These are phyloP conservation scores for Saitozyma podzolica DNA, from an alignment of 768 basidiomycete genomes.

Conservation along the genomic window DNA sequence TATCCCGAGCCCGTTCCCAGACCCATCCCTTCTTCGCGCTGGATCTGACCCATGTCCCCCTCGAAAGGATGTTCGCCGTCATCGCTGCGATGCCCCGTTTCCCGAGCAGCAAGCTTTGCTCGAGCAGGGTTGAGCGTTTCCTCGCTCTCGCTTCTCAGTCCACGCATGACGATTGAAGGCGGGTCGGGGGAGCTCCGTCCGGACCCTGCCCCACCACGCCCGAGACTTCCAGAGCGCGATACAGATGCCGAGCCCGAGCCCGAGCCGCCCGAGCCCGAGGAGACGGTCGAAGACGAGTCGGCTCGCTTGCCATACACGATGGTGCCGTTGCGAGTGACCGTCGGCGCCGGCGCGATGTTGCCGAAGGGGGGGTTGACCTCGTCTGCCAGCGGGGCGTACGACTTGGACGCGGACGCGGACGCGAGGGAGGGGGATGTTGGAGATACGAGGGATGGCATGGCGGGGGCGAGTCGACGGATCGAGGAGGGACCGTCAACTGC, in stretches of 20 bases:
- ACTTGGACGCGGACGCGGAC: conserved; percentile 3
- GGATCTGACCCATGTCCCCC: no score
- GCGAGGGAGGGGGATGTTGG: conserved; percentile 3
- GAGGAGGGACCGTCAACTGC: no score
- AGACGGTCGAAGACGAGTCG: conserved; percentile 2
- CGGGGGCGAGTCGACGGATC: not conserved
- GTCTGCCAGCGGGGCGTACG: conserved; percentile 37
- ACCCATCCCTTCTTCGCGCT: no score
- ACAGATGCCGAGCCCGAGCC: not conserved
- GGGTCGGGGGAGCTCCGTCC: no score
- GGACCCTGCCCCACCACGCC: no score
- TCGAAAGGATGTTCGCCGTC: not conserved
- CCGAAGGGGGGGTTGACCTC: conserved; percentile 34
- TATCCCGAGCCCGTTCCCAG: no score
- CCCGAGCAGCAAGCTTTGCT: not conserved
- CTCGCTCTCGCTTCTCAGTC: conserved; percentile 5
- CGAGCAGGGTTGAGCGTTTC: not conserved
- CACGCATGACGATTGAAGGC: not conserved
- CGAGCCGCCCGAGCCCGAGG: conserved; percentile 13
- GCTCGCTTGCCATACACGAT: conserved; percentile 27
- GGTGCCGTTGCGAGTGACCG: conserved; percentile 31
- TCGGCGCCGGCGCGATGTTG: conserved; percentile 21
- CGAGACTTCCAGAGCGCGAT: no score
- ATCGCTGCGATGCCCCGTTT: conserved; percentile 1
- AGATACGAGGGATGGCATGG: conserved; percentile 29